Conservation (phyloP, 2,329 filamentous ascomycete species). For the Paraconiothyrium brasiliense region DNA sequence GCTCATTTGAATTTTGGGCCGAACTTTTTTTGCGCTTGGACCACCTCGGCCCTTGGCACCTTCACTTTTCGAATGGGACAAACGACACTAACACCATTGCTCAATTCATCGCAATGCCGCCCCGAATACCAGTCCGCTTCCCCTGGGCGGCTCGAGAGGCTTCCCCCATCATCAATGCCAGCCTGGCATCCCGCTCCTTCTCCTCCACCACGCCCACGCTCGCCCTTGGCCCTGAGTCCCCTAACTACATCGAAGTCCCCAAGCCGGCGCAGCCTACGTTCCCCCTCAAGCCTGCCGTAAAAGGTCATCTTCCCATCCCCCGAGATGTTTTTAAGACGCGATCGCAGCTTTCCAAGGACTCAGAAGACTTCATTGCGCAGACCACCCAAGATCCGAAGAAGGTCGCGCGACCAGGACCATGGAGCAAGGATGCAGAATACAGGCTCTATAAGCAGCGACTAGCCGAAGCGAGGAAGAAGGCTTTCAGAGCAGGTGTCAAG, state of each 20-base stretch:
- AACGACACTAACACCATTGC: slow-evolving; percentile 27
- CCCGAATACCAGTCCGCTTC: slow-evolving; percentile 50
- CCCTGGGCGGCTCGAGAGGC: slow-evolving; percentile 36
- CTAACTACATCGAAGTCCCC: slow-evolving; percentile 85
- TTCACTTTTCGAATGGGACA: slow-evolving; percentile 22
- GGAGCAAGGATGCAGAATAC: slow-evolving; percentile 57
- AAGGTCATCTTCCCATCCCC: slow-evolving; percentile 84
- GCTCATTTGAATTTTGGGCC: slow-evolving; percentile 19
- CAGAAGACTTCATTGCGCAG: slow-evolving; percentile 66
- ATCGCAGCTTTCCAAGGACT: slow-evolving; percentile 61
- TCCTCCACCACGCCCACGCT: slow-evolving; percentile 55
- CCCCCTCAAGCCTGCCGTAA: slow-evolving; percentile 61
- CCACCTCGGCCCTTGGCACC: slow-evolving; percentile 17
- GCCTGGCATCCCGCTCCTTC: slow-evolving; percentile 48
- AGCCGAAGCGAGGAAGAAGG: slow-evolving; percentile 74
- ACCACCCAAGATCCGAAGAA: slow-evolving; percentile 65
- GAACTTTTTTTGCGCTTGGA: slow-evolving; percentile 15
- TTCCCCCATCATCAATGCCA: slow-evolving; percentile 25
- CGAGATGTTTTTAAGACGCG: slow-evolving; percentile 74
- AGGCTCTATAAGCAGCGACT: slow-evolving; percentile 75
- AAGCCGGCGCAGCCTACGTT: slow-evolving; percentile 75
- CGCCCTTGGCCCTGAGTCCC: slow-evolving; percentile 81
- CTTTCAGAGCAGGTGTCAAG: slow-evolving; percentile 75
- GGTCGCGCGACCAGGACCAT: slow-evolving; percentile 44
- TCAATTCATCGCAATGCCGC: slow-evolving; percentile 50